Conservation (phyloP, 2,329 filamentous ascomycete genomes). For the Sphaerulina populicola region DNA sequence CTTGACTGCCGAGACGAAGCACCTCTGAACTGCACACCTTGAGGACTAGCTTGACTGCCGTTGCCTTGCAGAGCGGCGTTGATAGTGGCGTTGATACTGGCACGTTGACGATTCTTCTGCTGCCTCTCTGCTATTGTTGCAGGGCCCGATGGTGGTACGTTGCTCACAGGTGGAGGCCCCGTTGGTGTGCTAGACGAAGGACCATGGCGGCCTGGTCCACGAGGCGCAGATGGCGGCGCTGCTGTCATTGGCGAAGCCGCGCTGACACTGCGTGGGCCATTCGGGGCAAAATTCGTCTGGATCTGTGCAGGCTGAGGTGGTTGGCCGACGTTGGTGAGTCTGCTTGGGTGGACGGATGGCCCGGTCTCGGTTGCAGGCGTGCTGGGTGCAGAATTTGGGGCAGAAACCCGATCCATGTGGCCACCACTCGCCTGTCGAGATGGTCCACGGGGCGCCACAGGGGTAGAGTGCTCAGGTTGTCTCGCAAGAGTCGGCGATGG, state of each 20-base stretch:
- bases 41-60: slow-evolving; percentile 13
- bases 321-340: slow-evolving; percentile 21
- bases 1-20: slow-evolving; percentile 26
- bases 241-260: slow-evolving; percentile 24
- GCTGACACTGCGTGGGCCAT: slow-evolving; percentile 17
- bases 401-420: slow-evolving; percentile 21
- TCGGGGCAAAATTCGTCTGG: slow-evolving; percentile 22
- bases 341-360: slow-evolving; percentile 28
- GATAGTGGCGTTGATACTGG: slow-evolving; percentile 28
- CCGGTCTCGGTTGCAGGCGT: slow-evolving; percentile 25
- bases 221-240: slow-evolving; percentile 27
- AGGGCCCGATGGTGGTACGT: slow-evolving; percentile 28
- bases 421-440: slow-evolving; percentile 16
- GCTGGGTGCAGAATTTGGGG: slow-evolving; percentile 21
- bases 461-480: slow-evolving; percentile 18
- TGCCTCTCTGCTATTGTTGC: slow-evolving; percentile 21
- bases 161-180: slow-evolving; percentile 24
- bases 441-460: slow-evolving; percentile 13
- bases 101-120: slow-evolving; percentile 21
- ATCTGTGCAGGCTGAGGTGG: slow-evolving; percentile 20
- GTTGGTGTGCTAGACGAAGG: slow-evolving; percentile 24
- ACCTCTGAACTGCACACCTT: slow-evolving; percentile 29
- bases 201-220: slow-evolving; percentile 17
- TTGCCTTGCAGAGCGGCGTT: slow-evolving; percentile 24
- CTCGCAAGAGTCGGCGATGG: slow-evolving; percentile 24